These are phyloP conservation scores for Inga leiocalycina DNA, from an alignment of 306 rosid genomes.

Conservation along the genomic window DNA sequence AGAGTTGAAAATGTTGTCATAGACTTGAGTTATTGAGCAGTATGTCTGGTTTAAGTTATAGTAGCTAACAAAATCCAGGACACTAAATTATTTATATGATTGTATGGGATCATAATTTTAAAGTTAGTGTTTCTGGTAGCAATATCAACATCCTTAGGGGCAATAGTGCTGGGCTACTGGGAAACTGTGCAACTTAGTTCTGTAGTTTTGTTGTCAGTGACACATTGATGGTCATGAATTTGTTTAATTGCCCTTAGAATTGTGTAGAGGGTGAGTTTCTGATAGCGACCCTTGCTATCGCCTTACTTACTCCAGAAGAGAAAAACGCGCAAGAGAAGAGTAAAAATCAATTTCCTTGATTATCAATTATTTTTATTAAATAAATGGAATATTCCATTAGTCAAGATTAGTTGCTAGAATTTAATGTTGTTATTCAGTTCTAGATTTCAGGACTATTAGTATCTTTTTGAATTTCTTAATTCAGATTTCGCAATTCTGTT, in stretches of 20 bases:
- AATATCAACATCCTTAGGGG: slow-evolving; percentile 1
- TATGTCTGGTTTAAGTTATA: slow-evolving; percentile 5
- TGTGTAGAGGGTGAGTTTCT: background rate
- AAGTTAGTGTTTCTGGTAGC: slow-evolving; percentile 14
- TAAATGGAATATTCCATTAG: too few relatives aligned
- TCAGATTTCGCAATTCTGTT: too few relatives aligned
- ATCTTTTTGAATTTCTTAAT: too few relatives aligned
- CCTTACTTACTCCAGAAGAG: too few relatives aligned
- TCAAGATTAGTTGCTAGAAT: too few relatives aligned
- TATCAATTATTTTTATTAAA: too few relatives aligned
- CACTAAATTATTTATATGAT: background rate
- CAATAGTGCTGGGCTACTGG: background rate
- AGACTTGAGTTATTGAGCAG: slow-evolving; percentile 10
- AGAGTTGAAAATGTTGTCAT: background rate
- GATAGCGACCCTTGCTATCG: too few relatives aligned
- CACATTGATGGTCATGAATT: slow-evolving; percentile 3
- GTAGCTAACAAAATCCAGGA: background rate
- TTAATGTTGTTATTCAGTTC: too few relatives aligned
- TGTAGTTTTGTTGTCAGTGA: background rate
- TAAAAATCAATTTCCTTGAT: too few relatives aligned
- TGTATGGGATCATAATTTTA: background rate
- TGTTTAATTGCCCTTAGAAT: slow-evolving; percentile 1
- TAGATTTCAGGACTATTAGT: too few relatives aligned
- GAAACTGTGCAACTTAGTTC: background rate
- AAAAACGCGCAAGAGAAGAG: too few relatives aligned